These are phyloP conservation scores for Larix kaempferi DNA, from an alignment of 75 land plant genomes.

Conservation along the genomic window DNA sequence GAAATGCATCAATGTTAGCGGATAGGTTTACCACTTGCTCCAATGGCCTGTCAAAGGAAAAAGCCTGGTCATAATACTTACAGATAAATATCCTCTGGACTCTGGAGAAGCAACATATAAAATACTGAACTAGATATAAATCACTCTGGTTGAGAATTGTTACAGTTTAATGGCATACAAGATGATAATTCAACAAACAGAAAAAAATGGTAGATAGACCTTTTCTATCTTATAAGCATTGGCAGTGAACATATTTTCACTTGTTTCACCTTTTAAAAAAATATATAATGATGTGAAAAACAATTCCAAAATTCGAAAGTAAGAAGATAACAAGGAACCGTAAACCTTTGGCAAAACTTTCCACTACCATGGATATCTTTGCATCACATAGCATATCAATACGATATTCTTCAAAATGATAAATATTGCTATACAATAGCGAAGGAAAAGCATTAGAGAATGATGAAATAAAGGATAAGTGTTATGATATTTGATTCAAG, in stretches of 20 bases:
- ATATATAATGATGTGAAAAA: background rate
- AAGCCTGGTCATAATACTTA: background rate
- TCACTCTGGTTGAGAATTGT: background rate
- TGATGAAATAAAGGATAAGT: background rate
- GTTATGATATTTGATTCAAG: background rate
- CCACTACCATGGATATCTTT: background rate
- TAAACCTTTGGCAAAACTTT: background rate
- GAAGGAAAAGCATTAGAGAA: background rate
- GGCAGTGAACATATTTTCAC: background rate
- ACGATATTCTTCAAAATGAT: background rate
- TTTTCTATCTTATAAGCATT: background rate
- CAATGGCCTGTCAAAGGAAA: slow-evolving; percentile 22
- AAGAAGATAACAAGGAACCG: background rate
- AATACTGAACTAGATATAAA: background rate
- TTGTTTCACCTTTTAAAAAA: background rate
- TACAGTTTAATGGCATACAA: background rate
- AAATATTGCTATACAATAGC: background rate
- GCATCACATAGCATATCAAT: background rate
- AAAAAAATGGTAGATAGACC: background rate
- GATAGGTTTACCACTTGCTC: slow-evolving; percentile 18
- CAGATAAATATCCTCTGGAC: background rate
- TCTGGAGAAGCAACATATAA: background rate
- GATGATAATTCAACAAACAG: background rate
- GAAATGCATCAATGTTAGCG: background rate
- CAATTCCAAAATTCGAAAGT: background rate